Conservation (phyloP, 2,329 filamentous ascomycete genomes). For the Fusarium torulosum region DNA sequence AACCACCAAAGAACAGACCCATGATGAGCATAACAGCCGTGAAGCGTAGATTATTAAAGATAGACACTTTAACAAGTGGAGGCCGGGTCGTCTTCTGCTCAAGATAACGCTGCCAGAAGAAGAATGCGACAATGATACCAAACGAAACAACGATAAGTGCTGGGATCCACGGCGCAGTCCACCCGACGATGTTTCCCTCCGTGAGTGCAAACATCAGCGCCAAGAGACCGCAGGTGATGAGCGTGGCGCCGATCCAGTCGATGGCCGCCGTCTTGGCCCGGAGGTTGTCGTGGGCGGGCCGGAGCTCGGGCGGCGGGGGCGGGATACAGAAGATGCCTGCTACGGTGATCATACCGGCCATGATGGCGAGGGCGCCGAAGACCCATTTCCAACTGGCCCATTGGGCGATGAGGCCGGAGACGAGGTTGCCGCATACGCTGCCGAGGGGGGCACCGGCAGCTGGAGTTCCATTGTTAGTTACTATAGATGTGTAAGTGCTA, state of each 20-base stretch:
- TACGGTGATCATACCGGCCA: slow-evolving; percentile 68
- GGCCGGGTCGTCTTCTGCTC: slow-evolving; percentile 53
- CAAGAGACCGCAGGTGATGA: slow-evolving; percentile 73
- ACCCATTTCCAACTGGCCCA: slow-evolving; percentile 76
- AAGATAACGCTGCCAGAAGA: slow-evolving; percentile 68
- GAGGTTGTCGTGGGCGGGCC: slow-evolving; percentile 39
- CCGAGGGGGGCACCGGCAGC: slow-evolving; percentile 75
- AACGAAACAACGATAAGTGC: slow-evolving; percentile 69
- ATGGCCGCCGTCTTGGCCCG: slow-evolving; percentile 60
- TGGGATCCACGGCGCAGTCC: slow-evolving; percentile 72
- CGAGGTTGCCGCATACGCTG: slow-evolving; percentile 72
- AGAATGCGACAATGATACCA: slow-evolving; percentile 67
- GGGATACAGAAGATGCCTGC: slow-evolving; percentile 73
- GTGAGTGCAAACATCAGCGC: slow-evolving; percentile 75
- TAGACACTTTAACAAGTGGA: slow-evolving; percentile 75
- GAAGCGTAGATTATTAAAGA: slow-evolving; percentile 71
- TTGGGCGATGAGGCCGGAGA: slow-evolving; percentile 72
- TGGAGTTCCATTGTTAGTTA: slow-evolving; percentile 38
- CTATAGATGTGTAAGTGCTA: background rate
- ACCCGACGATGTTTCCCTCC: slow-evolving; percentile 77
- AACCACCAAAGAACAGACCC: slow-evolving; percentile 74
- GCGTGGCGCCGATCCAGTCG: slow-evolving; percentile 75
- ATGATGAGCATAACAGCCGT: slow-evolving; percentile 74
- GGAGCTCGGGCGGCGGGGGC: slow-evolving; percentile 55
- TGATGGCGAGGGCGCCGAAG: slow-evolving; percentile 73